Conservation (phyloP, 2,329 filamentous ascomycete species). For the Diaporthe citrichinensis region DNA sequence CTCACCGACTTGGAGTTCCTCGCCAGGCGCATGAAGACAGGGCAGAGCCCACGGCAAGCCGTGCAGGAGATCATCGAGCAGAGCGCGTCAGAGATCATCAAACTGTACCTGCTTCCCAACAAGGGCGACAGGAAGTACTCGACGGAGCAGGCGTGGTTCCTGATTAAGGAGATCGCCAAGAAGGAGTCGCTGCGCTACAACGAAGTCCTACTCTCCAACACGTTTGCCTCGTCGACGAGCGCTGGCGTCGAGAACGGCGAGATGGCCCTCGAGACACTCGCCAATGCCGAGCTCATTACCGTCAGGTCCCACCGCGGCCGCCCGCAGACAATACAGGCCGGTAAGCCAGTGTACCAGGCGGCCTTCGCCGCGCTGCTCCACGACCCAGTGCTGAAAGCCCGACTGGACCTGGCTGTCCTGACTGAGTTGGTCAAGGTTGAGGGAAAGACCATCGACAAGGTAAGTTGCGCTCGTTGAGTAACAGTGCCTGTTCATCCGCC, state of each 20-base stretch:
- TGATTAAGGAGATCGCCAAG: constrained; percentile 84
- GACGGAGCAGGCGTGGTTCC: constrained; percentile 88
- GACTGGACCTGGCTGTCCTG: constrained; percentile 80
- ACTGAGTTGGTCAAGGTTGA: constrained; percentile 79
- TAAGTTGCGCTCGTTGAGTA: neutral
- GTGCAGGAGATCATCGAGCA: constrained; percentile 92
- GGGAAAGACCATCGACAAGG: constrained; percentile 79
- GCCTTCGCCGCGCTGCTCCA: constrained; percentile 81
- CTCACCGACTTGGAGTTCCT: constrained; percentile 97
- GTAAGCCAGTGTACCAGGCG: constrained; percentile 87
- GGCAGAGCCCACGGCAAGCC: constrained; percentile 85
- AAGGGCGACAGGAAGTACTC: constrained; percentile 77
- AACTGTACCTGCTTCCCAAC: constrained; percentile 87
- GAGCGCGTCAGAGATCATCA: constrained; percentile 89
- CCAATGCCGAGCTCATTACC: constrained; percentile 87
- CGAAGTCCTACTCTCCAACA: constrained; percentile 82
- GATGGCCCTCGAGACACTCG: constrained; percentile 81
- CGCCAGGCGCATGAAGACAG: constrained; percentile 88
- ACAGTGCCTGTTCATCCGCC: neutral
- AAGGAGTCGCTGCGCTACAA: constrained; percentile 83
- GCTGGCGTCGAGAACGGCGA: constrained; percentile 74
- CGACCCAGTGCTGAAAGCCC: constrained; percentile 80
- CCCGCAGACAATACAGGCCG: constrained; percentile 82
- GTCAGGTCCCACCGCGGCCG: constrained; percentile 81
- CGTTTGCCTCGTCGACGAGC: constrained; percentile 74